These are phyloP conservation scores for Platismatia glauca DNA, from an alignment of 495 filamentous ascomycete genomes.

Conservation along the genomic window DNA sequence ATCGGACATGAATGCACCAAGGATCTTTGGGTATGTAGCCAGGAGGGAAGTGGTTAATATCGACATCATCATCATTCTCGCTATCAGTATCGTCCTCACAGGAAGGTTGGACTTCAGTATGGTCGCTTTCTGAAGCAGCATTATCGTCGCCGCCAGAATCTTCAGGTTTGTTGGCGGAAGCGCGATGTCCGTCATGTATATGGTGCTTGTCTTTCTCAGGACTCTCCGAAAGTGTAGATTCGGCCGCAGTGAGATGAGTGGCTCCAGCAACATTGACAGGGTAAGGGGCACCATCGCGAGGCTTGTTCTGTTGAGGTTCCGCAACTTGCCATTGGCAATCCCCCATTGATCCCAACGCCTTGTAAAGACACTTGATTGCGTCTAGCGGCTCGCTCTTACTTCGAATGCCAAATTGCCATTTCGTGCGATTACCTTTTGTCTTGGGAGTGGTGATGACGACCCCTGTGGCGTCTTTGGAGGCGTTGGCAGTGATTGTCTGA, in stretches of 20 bases:
- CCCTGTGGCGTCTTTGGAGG: slow-evolving; percentile 55
- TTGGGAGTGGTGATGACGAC: slow-evolving; percentile 49
- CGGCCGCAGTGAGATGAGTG: slow-evolving; percentile 18
- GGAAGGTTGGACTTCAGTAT: slow-evolving; percentile 21
- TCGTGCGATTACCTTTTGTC: slow-evolving; percentile 45
- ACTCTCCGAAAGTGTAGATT: slow-evolving; percentile 22
- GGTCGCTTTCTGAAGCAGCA: slow-evolving; percentile 13
- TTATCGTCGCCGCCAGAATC: neutral
- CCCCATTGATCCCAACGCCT: slow-evolving; percentile 75
- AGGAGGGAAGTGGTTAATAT: slow-evolving; percentile 31
- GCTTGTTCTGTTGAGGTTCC: slow-evolving; percentile 29
- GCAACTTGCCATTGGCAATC: slow-evolving; percentile 64
- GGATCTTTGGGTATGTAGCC: slow-evolving; percentile 85
- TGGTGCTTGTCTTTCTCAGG: slow-evolving; percentile 21
- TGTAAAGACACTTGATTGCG: slow-evolving; percentile 87
- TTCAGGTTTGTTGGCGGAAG: slow-evolving; percentile 1
- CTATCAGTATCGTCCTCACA: slow-evolving; percentile 29
- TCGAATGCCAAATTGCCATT: slow-evolving; percentile 97
- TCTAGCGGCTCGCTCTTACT: slow-evolving; percentile 89
- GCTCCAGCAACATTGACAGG: slow-evolving; percentile 25
- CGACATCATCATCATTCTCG: slow-evolving; percentile 20
- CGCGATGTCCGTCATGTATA: neutral
- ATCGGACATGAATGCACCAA: slow-evolving; percentile 89
- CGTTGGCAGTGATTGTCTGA: slow-evolving; percentile 43
- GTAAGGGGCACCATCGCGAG: slow-evolving; percentile 17